Evolutionary conservation across 495 filamentous ascomycete species (phyloP).

Genomic region (Tuber borchii): DNA sequence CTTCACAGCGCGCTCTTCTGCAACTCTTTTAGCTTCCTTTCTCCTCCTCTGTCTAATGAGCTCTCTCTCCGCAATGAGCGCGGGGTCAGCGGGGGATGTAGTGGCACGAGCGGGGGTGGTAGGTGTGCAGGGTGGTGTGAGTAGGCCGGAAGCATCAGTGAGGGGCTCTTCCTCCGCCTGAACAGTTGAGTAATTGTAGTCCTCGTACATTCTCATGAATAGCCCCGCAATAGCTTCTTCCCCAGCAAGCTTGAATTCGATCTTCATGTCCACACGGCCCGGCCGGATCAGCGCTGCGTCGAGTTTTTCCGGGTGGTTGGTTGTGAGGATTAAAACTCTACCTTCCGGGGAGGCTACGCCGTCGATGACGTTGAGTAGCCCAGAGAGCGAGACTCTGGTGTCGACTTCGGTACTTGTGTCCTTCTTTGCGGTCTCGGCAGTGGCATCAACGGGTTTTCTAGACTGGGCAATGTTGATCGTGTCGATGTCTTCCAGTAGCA

Average conservation of each 20-base stretch:
- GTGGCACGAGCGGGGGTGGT: conserved; percentile 2
- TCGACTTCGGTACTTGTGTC: conserved; percentile 31
- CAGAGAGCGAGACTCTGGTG: conserved; percentile 56
- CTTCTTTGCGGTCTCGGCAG: conserved; percentile 25
- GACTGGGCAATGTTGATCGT: conserved; percentile 60
- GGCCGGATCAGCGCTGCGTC: conserved; percentile 71
- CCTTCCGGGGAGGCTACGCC: conserved; percentile 77
- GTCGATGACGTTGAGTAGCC: conserved; percentile 76
- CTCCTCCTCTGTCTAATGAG: conserved; percentile 7
- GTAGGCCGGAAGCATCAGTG: background rate
- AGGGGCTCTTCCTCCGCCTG: background rate
- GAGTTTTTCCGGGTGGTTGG: conserved; percentile 67
- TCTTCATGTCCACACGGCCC: conserved; percentile 67
- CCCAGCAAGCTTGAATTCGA: conserved; percentile 62
- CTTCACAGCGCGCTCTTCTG: conserved; percentile 12
- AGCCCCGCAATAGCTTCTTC: conserved; percentile 58
- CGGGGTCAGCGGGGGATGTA: background rate
- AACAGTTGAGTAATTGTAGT: conserved; percentile 28
- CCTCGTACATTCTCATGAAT: conserved; percentile 68
- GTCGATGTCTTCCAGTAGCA: conserved; percentile 70
- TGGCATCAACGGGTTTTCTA: conserved; percentile 25
- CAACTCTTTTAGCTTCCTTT: background rate
- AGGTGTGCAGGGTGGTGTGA: background rate
- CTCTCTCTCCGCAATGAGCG: conserved; percentile 12
- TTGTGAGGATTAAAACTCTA: conserved; percentile 76